Percentiles rank a stretch among this genome's conserved stretches.
Evolutionary conservation across 768 basidiomycete genomes (phyloP).

Genomic region (Suillus paluster): DNA sequence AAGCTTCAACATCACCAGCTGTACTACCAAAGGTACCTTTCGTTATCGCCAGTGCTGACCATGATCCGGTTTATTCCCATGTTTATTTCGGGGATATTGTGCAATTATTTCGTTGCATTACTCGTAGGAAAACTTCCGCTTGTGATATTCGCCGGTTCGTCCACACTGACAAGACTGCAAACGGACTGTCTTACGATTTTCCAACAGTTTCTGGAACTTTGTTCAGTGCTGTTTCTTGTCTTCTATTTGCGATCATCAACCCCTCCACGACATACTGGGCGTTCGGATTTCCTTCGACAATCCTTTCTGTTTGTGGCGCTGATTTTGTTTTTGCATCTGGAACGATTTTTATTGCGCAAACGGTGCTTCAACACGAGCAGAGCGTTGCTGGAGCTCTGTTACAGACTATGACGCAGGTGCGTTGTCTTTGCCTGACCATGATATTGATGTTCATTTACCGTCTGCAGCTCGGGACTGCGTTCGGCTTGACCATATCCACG

Average conservation of each 20-base stretch:
- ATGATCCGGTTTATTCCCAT: conserved; percentile 67
- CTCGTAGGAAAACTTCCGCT: conserved; percentile 56
- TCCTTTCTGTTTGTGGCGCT: conserved; percentile 63
- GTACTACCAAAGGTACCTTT: conserved; percentile 66
- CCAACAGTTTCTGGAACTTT: conserved; percentile 50
- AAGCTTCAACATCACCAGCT: conserved; percentile 39
- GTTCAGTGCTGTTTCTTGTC: conserved; percentile 52
- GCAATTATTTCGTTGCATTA: conserved; percentile 64
- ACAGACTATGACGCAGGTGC: conserved; percentile 68
- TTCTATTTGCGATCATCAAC: conserved; percentile 66
- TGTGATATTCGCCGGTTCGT: conserved; percentile 54
- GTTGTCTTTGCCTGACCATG: too few species aligned
- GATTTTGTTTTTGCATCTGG: conserved; percentile 73
- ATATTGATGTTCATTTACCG: conserved; percentile 6
- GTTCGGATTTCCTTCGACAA: conserved; percentile 64
- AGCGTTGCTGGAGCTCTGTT: conserved; percentile 72
- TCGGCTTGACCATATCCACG: conserved; percentile 67
- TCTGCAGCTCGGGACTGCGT: conserved; percentile 58
- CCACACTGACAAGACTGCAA: neutral
- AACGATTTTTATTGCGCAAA: conserved; percentile 67
- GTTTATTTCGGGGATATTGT: conserved; percentile 60
- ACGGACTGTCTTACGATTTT: neutral
- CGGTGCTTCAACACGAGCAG: conserved; percentile 65
- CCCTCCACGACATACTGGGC: conserved; percentile 64
- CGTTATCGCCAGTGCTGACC: conserved; percentile 54